Evolutionary conservation across 2,329 filamentous ascomycete genomes (phyloP), one percentile per base, ranked within the genome.

Genomic region (Cucurbitaria berberidis): DNA sequence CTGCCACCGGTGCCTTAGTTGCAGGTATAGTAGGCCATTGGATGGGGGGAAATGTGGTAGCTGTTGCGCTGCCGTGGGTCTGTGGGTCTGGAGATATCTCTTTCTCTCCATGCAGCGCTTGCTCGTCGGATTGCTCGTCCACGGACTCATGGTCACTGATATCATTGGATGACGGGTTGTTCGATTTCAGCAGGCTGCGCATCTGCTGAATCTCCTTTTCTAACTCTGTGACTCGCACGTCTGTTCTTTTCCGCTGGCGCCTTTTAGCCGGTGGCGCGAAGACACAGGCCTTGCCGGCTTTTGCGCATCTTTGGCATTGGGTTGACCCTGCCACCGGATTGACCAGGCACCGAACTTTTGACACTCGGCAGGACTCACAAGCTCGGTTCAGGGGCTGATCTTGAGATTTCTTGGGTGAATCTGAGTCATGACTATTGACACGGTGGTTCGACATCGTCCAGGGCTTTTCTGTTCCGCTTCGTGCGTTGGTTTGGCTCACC

Each of bases 201-300:
- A 74, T 69, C 45, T 71, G 67, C 52, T 65, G 70, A 39, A 74
- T 67, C 45, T 74, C 71, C 50, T 60, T 72, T 55, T 74, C 72
- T 6, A 74, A 52, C 36, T 74, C 72, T 24, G 72, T 70, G 5
- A 74, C 71, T 16, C 72, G 60, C 9, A 74, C 69, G 50, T 74
- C 72, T 42, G 72, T 74, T 39, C 71, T 65, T 34, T 74, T 74
- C 5, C 71, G 61, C 44, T 74, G 72, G 11, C 70, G 56, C 30
- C 72, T 60, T 58, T 74, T 74, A 39, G 65, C 67, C n/a, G 72
- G 71, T 1, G 71, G 58, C 15, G 70, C 69, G 55, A 74, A 74
- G n/a, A 74, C 38, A 50, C 72, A 74, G 11, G 57, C 38, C 45
- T 61, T 60, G 13, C 65, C 68, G 22, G 69, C 69, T 50, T 70